Evolutionary conservation across 768 basidiomycete genomes (phyloP), one percentile per base, ranked within the genome.

Genomic region (Lentinula detonsa): DNA sequence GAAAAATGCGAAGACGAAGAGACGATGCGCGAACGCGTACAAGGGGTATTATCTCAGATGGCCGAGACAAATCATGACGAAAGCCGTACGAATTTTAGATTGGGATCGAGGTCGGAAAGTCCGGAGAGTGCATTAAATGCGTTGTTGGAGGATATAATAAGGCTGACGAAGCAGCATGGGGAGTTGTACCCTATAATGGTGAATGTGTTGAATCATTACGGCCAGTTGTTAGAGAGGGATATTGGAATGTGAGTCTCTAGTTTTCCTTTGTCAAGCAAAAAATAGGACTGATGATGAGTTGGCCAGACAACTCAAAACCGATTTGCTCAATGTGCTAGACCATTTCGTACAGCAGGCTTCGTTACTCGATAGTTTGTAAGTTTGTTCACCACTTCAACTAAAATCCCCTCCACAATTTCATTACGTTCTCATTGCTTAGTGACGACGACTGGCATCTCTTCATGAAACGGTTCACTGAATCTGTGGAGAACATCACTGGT

Each of bases 1-100:
- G 93, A 95, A 70, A 91, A 92, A 65, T 90, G 87, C 49, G 93
- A 95, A 66, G 94, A 97, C 69, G 90, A 92, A 69, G 87, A 90
- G 68, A 91, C 95, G 54, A 80, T 91, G 72, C 85, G 85, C 42
- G 87, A 94, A 64, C 81, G 85, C 39, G 76, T 83, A 40, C 78
- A 74, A 39, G 67, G 66, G 52, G 50, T 77, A 16, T 65, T 79
- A 51, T 54, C 62, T 16, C 69, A 68, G 40, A 64, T 65, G 49
- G 65, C 63, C 15, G 63, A 62, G 39, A 71, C 66, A 40, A 13
- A 23, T 23, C 55, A n/a, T 33, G 69, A 74, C 49, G 68, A 73
- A 15, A 64, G 73, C 2, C 65, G 67, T 4, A 81, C 81, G 2
- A 86, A 87, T 34, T 81, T 83, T 0, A 84, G 82, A 56, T 68